Evolutionary conservation across 805 yeast genomes (phyloP).

Genomic region (Hanseniaspora pseudoguilliermondii): DNA sequence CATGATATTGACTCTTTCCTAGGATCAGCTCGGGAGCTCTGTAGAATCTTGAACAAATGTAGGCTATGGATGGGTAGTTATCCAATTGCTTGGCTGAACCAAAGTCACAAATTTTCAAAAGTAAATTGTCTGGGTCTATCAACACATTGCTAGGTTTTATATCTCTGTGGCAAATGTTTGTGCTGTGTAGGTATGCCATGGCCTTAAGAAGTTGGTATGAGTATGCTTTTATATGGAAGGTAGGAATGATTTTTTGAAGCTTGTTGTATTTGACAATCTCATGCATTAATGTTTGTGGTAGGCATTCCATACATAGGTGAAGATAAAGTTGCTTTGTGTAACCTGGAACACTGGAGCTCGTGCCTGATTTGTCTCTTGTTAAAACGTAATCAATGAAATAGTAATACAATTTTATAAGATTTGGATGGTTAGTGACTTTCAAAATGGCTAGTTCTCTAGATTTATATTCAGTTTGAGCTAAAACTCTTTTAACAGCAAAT

Average conservation of each 20-base stretch:
- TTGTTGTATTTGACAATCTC: conserved; percentile 61
- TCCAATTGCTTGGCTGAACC: conserved; percentile 75
- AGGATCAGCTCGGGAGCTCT: conserved; percentile 92
- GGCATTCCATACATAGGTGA: conserved; percentile 75
- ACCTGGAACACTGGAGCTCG: not conserved
- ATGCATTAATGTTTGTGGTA: conserved; percentile 65
- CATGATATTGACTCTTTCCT: conserved; percentile 76
- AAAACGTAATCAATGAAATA: conserved; percentile 51
- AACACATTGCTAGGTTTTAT: conserved; percentile 72
- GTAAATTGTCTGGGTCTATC: conserved; percentile 56
- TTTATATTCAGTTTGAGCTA: conserved; percentile 78
- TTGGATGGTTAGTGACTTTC: conserved; percentile 67
- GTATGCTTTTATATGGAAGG: conserved; percentile 63
- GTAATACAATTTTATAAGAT: conserved; percentile 54
- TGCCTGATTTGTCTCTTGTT: conserved; percentile 4
- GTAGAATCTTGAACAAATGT: conserved; percentile 90
- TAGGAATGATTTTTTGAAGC: conserved; percentile 49
- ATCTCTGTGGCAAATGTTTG: conserved; percentile 73
- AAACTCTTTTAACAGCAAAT: conserved; percentile 71
- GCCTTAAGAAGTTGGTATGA: conserved; percentile 72
- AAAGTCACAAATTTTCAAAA: conserved; percentile 69
- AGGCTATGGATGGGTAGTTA: conserved; percentile 80
- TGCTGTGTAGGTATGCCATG: conserved; percentile 68
- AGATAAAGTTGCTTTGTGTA: conserved; percentile 37
- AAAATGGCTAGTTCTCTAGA: conserved; percentile 68